phyloP scores from a whole-genome alignment of 129 eudicot genomes.

The sunflower (Helianthus annuus) region DNA sequence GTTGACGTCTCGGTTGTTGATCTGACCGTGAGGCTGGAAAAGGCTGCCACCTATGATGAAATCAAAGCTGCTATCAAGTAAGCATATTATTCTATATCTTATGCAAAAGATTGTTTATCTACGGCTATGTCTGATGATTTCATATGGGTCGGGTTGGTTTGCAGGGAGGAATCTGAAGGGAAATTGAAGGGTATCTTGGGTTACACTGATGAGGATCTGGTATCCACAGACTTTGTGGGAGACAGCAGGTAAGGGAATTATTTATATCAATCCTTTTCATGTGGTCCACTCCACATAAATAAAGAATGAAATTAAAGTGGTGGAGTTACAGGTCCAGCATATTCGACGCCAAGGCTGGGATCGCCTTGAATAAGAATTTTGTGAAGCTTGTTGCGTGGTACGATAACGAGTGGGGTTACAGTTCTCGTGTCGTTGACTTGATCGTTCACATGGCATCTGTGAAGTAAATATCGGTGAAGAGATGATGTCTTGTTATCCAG shows the following conservation, averaged over 20 bases:
- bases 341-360: conserved; percentile 82
- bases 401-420: conserved; percentile 86
- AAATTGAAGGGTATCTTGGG: conserved; percentile 74
- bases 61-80: conserved; percentile 86
- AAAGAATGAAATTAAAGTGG: conserved; percentile 7
- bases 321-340: conserved; percentile 64
- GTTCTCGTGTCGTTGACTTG: conserved; percentile 72
- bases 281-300: conserved; percentile 2
- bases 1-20: conserved; percentile 91
- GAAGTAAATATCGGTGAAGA: conserved; percentile 28
- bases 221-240: conserved; percentile 80
- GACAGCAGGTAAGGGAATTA: conserved; percentile 51
- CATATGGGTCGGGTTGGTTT: background rate
- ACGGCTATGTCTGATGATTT: conserved; percentile 1
- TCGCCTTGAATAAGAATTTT: conserved; percentile 58
- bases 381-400: conserved; percentile 78
- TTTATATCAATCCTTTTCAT: background rate
- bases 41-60: conserved; percentile 66
- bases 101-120: background rate
- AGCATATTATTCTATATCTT: background rate
- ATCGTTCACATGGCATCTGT: conserved; percentile 59
- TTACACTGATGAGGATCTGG: conserved; percentile 72
- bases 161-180: conserved; percentile 80
- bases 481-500: conserved; percentile 22
- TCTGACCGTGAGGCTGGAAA: conserved; percentile 80